Conservation (phyloP, 2,329 filamentous ascomycete species). For the Metarhizium anisopliae region DNA sequence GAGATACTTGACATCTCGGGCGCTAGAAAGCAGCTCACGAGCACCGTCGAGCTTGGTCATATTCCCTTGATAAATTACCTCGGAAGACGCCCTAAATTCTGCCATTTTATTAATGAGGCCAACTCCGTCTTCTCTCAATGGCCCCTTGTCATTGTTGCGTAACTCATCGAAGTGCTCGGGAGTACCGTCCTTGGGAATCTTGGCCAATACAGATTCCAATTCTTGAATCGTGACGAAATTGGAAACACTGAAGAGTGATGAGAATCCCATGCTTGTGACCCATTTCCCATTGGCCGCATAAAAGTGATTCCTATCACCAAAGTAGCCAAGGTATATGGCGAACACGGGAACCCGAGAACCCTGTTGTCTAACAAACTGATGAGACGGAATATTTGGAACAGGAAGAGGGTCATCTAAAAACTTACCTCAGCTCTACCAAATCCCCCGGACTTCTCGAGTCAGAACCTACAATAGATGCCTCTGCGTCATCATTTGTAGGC, state of each 20-base stretch:
- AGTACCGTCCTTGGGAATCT: conserved; percentile 18
- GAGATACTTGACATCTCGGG: conserved; percentile 31
- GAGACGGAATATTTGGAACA: conserved; percentile 2
- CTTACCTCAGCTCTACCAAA: conserved; percentile 39
- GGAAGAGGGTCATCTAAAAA: not conserved
- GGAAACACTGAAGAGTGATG: conserved; percentile 40
- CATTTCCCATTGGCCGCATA: conserved; percentile 45
- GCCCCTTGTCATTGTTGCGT: conserved; percentile 28
- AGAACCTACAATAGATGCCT: conserved; percentile 16
- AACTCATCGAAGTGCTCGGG: conserved; percentile 22
- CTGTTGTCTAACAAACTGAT: conserved; percentile 15
- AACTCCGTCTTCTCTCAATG: conserved; percentile 33
- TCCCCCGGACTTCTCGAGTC: conserved; percentile 33
- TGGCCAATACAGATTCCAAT: conserved; percentile 27
- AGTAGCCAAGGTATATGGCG: conserved; percentile 43
- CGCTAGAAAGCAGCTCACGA: conserved; percentile 28
- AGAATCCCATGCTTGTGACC: conserved; percentile 31
- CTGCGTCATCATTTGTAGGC: conserved; percentile 18
- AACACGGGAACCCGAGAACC: conserved; percentile 37
- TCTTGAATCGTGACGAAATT: conserved; percentile 34
- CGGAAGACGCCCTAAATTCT: conserved; percentile 32
- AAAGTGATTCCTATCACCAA: conserved; percentile 43
- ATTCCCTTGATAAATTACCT: conserved; percentile 37
- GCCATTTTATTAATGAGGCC: conserved; percentile 38
- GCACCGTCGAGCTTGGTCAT: conserved; percentile 39